Evolutionary conservation across 2,329 filamentous ascomycete species (phyloP), one percentile per base, ranked within the genome.

Genomic region (Fulvia fulva): DNA sequence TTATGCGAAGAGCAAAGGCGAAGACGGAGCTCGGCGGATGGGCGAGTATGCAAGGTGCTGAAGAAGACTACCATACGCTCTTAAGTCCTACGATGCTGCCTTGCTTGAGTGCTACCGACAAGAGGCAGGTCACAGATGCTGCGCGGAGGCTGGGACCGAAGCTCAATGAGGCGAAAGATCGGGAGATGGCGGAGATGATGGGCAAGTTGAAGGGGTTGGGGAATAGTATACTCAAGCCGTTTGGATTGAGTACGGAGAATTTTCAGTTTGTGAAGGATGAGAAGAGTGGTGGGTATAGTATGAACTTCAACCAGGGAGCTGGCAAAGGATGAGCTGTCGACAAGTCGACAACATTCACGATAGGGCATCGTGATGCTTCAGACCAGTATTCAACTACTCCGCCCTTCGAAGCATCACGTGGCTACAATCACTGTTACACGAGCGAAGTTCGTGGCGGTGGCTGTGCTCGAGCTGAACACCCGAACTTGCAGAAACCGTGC

Each of bases 121-220:
- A 77, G 70, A 85, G 81, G 67, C 82, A 87, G 16, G 88, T 95
- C 1, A 79, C 84, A 53, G 75, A 78, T 26, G 87, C 91, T 65
- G 78, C 95, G 59, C 74, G 79, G 14, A 77, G 79, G 22, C 75
- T 97, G 41, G 90, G 90, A 1, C 77, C 81, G 1, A 81, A 82
- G 61, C 82, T 91, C 51, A 89, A 93, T 63, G 83, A 83, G 19
- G 91, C 92, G 1, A 90, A 91, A 75, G 88, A 96, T 70, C 83
- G 82, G 66, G 94, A 99, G 75, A 90, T 94, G 83, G 87, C 83
- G 2, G 93, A 99, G 76, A 97, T 97, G 91, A 96, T 96, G 91
- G 90, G 88, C 19, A 97, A 97, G 77, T 76, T 99, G 67, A 97
- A 96, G 72, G 86, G 89, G 75, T 78, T 99, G 60, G 94, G 94